Evolutionary conservation across 169 alveolate genomes (phyloP).

Genomic region (Toxoplasma gondii): DNA sequence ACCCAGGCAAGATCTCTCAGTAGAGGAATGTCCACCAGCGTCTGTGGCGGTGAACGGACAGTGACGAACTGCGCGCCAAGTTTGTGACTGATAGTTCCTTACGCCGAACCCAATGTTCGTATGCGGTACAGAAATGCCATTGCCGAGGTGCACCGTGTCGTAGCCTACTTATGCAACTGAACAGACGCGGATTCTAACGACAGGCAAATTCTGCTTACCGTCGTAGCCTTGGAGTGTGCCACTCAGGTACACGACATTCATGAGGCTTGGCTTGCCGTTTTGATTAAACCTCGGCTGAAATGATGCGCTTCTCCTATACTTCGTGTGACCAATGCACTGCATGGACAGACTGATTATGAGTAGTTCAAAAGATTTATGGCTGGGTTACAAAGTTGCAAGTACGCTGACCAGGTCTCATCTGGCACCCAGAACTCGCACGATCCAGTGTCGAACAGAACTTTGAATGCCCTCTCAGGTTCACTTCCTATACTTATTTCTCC

Average conservation of each 20-base stretch:
- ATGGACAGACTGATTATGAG: slow-evolving; percentile 4
- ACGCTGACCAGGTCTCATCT: slow-evolving; percentile 66
- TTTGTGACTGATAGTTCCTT: not conserved
- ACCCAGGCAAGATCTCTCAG: slow-evolving; percentile 67
- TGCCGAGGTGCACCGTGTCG: slow-evolving; percentile 65
- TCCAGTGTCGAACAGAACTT: slow-evolving; percentile 72
- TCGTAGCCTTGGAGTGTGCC: slow-evolving; percentile 69
- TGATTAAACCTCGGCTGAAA: slow-evolving; percentile 42
- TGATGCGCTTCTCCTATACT: slow-evolving; percentile 59
- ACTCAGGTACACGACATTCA: slow-evolving; percentile 70
- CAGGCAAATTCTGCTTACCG: slow-evolving; percentile 21
- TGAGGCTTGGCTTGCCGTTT: slow-evolving; percentile 56
- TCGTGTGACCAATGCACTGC: slow-evolving; percentile 65
- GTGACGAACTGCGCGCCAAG: not conserved
- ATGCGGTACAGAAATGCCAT: slow-evolving; percentile 67
- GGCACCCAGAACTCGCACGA: slow-evolving; percentile 76
- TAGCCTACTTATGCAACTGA: slow-evolving; percentile 13
- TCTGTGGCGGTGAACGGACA: slow-evolving; percentile 30
- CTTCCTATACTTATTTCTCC: slow-evolving; percentile 68
- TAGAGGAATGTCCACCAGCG: slow-evolving; percentile 68
- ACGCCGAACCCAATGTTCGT: slow-evolving; percentile 69
- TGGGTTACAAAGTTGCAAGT: not conserved
- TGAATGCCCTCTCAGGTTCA: slow-evolving; percentile 58
- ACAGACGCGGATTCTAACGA: not conserved
- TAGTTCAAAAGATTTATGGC: too few relatives aligned